These are phyloP conservation scores for Selaginella moellendorffii DNA, from an alignment of 75 land plant species.

Conservation along the genomic window DNA sequence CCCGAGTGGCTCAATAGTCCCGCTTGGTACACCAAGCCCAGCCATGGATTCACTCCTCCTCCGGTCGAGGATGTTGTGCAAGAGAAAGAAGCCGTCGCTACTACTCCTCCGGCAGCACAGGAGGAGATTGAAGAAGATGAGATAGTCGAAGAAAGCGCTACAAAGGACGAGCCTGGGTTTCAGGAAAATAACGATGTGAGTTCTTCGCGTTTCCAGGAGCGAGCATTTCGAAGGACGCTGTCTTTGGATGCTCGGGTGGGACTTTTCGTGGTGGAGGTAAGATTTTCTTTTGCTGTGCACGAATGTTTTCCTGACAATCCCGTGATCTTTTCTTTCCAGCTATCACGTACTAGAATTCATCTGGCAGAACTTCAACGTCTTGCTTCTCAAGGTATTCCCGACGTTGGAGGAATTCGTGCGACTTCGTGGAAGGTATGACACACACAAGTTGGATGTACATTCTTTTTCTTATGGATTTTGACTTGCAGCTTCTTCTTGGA, in stretches of 20 bases:
- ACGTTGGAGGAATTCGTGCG: slow-evolving; percentile 62
- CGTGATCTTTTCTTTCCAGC: slow-evolving; percentile 22
- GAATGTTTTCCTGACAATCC: background rate
- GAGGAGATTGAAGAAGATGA: too few relatives aligned
- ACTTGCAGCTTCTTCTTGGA: slow-evolving; percentile 71
- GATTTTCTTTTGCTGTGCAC: background rate
- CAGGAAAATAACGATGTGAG: background rate
- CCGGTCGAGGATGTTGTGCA: too few relatives aligned
- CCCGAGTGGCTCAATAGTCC: slow-evolving; percentile 96
- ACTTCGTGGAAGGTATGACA: slow-evolving; percentile 78
- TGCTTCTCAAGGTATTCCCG: slow-evolving; percentile 78
- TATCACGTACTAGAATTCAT: slow-evolving; percentile 61
- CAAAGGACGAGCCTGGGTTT: background rate
- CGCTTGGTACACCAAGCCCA: slow-evolving; percentile 35
- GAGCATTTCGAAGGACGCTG: background rate
- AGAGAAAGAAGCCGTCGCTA: background rate
- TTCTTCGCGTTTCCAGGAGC: background rate
- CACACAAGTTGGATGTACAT: slow-evolving; percentile 23
- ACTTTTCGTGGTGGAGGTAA: slow-evolving; percentile 5
- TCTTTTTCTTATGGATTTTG: too few relatives aligned
- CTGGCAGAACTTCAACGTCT: slow-evolving; percentile 65
- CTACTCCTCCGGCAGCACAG: slow-evolving; percentile 17
- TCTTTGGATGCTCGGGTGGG: slow-evolving; percentile 9
- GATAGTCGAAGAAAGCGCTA: background rate
- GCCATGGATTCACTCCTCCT: slow-evolving; percentile 11